A percentile compares a stretch with the other conserved stretches of the same genome.
phyloP scores from a whole-genome alignment of 306 rosid genomes.

The Dryas alaskensis region DNA sequence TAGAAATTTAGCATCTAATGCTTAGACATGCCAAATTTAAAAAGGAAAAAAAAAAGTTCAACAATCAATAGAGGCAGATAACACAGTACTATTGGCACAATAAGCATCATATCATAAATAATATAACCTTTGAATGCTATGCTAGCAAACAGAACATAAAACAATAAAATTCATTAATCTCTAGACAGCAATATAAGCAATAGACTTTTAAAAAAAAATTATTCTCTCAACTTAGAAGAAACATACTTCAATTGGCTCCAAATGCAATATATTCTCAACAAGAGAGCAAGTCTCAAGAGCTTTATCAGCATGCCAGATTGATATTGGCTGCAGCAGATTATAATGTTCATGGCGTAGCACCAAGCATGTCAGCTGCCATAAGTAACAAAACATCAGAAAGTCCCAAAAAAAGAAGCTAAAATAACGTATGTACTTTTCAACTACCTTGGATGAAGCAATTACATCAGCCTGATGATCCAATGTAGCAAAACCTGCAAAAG shows the following conservation, averaged over 20 bases:
- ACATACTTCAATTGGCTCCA: slow-evolving; percentile 87
- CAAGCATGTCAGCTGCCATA: slow-evolving; percentile 77
- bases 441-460: slow-evolving; percentile 76
- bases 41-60: neutral
- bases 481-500: slow-evolving; percentile 53
- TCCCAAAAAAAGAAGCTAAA: neutral
- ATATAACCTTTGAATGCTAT: neutral
- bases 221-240: neutral
- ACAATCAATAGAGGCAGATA: neutral
- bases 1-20: neutral
- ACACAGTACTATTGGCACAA: neutral
- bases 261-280: slow-evolving; percentile 80
- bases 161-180: slow-evolving; percentile 2
- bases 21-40: neutral
- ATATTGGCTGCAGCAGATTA: slow-evolving; percentile 62
- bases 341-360: slow-evolving; percentile 66
- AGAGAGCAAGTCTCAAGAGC: slow-evolving; percentile 62
- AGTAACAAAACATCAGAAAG: slow-evolving; percentile 33
- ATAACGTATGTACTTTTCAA: neutral
- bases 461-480: slow-evolving; percentile 66
- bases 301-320: slow-evolving; percentile 81
- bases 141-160: neutral
- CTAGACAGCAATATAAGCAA: neutral
- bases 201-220: neutral
- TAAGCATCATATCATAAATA: slow-evolving; percentile 4